Percentiles rank a stretch among this genome's conserved stretches.
phyloP scores from a whole-genome alignment of 2,329 filamentous ascomycete genomes.

The Acarospora socialis region DNA sequence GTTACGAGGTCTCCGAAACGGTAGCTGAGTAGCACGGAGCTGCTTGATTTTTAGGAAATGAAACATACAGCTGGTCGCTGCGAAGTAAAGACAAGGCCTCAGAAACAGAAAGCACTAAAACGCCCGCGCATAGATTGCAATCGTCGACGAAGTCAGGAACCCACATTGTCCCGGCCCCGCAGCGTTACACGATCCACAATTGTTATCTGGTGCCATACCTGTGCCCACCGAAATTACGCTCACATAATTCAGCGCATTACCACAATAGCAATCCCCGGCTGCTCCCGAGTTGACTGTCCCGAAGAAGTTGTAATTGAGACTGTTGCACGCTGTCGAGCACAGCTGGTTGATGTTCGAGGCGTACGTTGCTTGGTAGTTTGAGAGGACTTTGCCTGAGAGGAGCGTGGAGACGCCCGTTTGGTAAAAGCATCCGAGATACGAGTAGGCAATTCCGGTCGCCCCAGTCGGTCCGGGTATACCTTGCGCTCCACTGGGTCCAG shows the following conservation, averaged over 20 bases:
- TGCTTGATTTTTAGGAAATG: no score
- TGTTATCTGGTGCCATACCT: conserved; percentile 4
- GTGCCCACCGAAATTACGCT: neutral
- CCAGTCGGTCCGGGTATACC: conserved; percentile 3
- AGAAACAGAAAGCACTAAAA: neutral
- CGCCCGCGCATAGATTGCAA: conserved; percentile 5
- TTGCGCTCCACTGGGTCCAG: neutral
- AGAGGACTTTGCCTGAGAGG: conserved; percentile 4
- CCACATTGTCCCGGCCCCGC: conserved; percentile 5
- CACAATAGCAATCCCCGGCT: conserved; percentile 7
- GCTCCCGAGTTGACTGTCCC: conserved; percentile 2
- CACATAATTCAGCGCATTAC: conserved; percentile 2
- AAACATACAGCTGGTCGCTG: no score
- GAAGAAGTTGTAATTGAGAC: conserved; percentile 5
- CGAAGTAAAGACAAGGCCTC: no score
- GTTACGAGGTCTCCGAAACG: no score
- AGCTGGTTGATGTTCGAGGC: conserved; percentile 1
- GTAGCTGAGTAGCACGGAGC: no score
- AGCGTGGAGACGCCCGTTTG: conserved; percentile 2
- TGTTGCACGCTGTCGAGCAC: conserved; percentile 4
- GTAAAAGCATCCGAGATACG: conserved; percentile 6
- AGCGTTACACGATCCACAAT: conserved; percentile 4
- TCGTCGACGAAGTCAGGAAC: neutral
- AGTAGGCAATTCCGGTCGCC: conserved; percentile 5
- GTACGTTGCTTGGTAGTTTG: conserved; percentile 3